These are phyloP conservation scores for Fagus sylvatica DNA, from an alignment of 306 rosid species.

Conservation along the genomic window DNA sequence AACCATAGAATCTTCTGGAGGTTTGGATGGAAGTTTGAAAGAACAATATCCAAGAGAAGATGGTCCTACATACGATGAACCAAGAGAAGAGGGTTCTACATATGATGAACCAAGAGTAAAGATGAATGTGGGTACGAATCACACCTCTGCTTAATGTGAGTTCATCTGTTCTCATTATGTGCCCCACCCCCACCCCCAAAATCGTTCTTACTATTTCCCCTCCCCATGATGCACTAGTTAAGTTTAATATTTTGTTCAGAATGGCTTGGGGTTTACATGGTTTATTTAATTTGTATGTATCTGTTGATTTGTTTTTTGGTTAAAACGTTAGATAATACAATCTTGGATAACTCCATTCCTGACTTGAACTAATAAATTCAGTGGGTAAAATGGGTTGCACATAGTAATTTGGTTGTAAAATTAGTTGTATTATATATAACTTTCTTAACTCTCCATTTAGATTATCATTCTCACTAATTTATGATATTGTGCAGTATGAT, in stretches of 20 bases:
- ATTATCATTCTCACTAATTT: background rate
- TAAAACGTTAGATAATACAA: background rate
- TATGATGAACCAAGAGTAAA: conserved; percentile 37
- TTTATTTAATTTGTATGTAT: background rate
- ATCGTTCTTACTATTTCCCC: background rate
- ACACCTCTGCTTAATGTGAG: conserved; percentile 61
- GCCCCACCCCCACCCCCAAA: too few relatives aligned
- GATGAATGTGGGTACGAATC: conserved; percentile 47
- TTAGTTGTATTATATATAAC: background rate
- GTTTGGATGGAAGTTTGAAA: conserved; percentile 39
- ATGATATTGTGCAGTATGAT: conserved; percentile 23
- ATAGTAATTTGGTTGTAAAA: background rate
- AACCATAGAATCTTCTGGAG: conserved; percentile 36
- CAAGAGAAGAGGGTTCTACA: conserved; percentile 33
- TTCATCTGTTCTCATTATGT: conserved; percentile 27
- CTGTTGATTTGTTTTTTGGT: background rate
- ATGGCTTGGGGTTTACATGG: background rate
- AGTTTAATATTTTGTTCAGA: background rate
- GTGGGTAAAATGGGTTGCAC: background rate
- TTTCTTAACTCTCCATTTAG: background rate
- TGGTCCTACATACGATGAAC: conserved; percentile 30
- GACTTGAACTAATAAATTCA: background rate
- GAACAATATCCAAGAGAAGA: conserved; percentile 32
- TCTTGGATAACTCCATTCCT: background rate
- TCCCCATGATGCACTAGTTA: background rate